These are phyloP conservation scores for Leccinum sublutescens DNA, from an alignment of 768 basidiomycete species.

Conservation along the genomic window DNA sequence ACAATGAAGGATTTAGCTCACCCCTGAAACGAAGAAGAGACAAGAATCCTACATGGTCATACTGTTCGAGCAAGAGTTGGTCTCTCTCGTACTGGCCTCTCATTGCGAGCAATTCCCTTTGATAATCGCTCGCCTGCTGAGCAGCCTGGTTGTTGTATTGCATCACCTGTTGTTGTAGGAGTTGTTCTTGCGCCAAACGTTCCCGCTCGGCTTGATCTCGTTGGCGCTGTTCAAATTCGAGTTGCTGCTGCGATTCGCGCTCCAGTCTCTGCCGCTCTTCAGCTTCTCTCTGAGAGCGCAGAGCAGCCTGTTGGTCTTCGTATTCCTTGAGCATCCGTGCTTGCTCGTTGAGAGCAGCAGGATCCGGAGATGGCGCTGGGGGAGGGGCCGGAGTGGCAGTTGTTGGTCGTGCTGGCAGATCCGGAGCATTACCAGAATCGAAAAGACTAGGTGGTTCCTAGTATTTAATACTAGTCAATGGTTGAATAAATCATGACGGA, in stretches of 20 bases:
- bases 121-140: slow-evolving; percentile 76
- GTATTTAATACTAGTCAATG: background rate
- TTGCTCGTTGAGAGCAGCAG: slow-evolving; percentile 81
- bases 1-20: slow-evolving; percentile 11
- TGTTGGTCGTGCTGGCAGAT: slow-evolving; percentile 80
- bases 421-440: slow-evolving; percentile 80
- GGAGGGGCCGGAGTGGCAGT: slow-evolving; percentile 58
- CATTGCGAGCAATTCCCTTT: slow-evolving; percentile 89
- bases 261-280: slow-evolving; percentile 83
- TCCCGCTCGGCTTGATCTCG: slow-evolving; percentile 85
- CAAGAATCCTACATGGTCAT: slow-evolving; percentile 69
- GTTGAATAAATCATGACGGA: background rate
- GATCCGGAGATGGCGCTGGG: slow-evolving; percentile 69
- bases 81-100: slow-evolving; percentile 97
- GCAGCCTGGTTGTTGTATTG: slow-evolving; percentile 75
- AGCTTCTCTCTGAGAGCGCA: slow-evolving; percentile 76
- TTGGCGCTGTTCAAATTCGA: slow-evolving; percentile 89
- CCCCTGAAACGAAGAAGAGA: background rate
- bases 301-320: slow-evolving; percentile 88
- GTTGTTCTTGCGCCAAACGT: slow-evolving; percentile 83
- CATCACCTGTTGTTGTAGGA: slow-evolving; percentile 80
- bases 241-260: slow-evolving; percentile 72
- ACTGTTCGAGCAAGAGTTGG: slow-evolving; percentile 96
- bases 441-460: slow-evolving; percentile 96
- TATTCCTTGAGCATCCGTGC: slow-evolving; percentile 94